Evolutionary conservation across 179 eudicot genomes (phyloP), one percentile per base, ranked within the genome.

Genomic region (Heliamphora pulchella): DNA sequence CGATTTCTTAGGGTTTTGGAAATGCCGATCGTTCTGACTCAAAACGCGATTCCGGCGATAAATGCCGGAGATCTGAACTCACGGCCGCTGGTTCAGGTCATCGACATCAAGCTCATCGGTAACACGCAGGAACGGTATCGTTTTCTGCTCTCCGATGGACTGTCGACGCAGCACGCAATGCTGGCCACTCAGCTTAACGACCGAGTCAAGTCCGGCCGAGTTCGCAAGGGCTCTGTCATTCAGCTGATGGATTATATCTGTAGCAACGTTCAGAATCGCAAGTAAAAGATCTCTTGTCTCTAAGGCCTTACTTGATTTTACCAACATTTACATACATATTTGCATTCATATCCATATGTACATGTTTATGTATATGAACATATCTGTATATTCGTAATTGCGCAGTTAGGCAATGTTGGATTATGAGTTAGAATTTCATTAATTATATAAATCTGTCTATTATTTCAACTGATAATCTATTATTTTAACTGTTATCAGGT

Each of bases 221-320:
- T 96, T 73, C 87, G 88, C 62, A 82, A 82, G 22, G 94, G 97
- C 71, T 94, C 99, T 63, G 90, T 96, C 17, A 75, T 96, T 82
- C 99, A 96, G 87, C 86, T 96, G 85, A 81, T 92, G 79, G 99
- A 94, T 4, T 96, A 96, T 72, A 88, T 90, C 62, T 94, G 96
- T 71, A 96, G 91, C 84, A 81, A 80, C 41, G 89, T 91, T 46
- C 96, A 92, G 77, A 87, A 85, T 81, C 97, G 94, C 87, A 88
- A 87, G 99, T 96, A 88, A 41, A 82, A 57, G 43, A 41, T 9
- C 41, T 59, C 62, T 8, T 54, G 8, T 78, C 7, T 79, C 76
- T 70, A 31, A 20, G 11, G 15, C 47, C 58, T 48, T 51, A 4
- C 59, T 72, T 3, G 54, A 44, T 44, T 70, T 2, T 8, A 6